Percentiles rank a stretch among this genome's conserved stretches.
Conservation (phyloP, 768 basidiomycete genomes). For the Naganishia vaughanmartiniae region DNA sequence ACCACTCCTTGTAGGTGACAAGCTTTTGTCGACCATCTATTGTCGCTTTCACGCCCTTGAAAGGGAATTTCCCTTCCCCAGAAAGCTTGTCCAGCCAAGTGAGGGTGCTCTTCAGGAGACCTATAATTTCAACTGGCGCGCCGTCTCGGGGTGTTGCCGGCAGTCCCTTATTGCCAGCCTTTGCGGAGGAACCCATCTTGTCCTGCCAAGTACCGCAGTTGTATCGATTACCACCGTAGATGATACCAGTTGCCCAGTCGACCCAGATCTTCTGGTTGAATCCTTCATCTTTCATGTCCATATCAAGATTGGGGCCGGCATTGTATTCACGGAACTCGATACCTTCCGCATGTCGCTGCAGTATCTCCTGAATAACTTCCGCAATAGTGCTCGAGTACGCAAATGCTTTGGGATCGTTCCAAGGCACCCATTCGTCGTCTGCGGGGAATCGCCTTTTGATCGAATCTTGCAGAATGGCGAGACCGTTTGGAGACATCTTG, state of each 20-base stretch:
- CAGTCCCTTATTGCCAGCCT: conserved; percentile 87
- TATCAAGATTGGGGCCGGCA: conserved; percentile 93
- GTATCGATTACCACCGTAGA: conserved; percentile 74
- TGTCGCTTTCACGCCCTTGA: conserved; percentile 77
- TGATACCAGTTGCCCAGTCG: conserved; percentile 92
- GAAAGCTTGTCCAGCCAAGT: conserved; percentile 78
- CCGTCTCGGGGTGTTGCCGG: conserved; percentile 98
- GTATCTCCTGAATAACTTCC: conserved; percentile 93
- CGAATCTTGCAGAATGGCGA: conserved; percentile 70
- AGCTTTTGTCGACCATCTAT: conserved; percentile 65
- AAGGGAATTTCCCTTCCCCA: conserved; percentile 70
- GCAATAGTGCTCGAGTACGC: conserved; percentile 75
- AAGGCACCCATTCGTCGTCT: conserved; percentile 89
- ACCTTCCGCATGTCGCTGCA: conserved; percentile 88
- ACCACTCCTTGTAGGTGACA: conserved; percentile 89
- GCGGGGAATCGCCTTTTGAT: conserved; percentile 91
- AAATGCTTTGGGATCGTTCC: conserved; percentile 83
- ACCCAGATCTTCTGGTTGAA: conserved; percentile 90
- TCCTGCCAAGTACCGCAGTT: conserved; percentile 58
- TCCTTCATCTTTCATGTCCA: conserved; percentile 89
- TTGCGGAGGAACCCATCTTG: conserved; percentile 92
- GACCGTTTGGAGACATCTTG: conserved; percentile 75
- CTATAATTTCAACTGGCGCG: conserved; percentile 91
- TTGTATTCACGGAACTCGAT: conserved; percentile 95
- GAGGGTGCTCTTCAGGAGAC: conserved; percentile 85